A percentile compares a stretch with the other conserved stretches of the same genome.
phyloP scores from a whole-genome alignment of 441 rosid genomes.

The Adansonia grandidieri region DNA sequence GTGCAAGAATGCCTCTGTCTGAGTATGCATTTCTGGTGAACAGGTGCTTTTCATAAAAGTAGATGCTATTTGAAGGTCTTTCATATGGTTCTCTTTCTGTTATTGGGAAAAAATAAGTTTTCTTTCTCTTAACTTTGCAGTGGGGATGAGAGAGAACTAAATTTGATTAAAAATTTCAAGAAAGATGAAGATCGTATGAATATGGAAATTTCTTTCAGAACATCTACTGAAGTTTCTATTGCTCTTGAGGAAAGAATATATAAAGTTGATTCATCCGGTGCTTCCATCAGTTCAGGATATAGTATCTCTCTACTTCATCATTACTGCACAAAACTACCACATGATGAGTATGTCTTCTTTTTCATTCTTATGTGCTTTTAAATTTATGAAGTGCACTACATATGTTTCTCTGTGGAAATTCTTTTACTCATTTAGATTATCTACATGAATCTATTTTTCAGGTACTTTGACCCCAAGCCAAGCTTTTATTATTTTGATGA shows the following conservation, averaged over 20 bases:
- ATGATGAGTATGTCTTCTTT: constrained; percentile 76
- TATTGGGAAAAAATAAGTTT: constrained; percentile 18
- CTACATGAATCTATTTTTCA: constrained; percentile 41
- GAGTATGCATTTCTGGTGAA: constrained; percentile 97
- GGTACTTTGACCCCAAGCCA: constrained; percentile 88
- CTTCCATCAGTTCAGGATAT: constrained; percentile 79
- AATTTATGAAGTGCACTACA: constrained; percentile 21
- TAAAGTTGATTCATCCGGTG: constrained; percentile 79
- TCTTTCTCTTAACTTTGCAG: constrained; percentile 54
- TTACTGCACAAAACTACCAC: constrained; percentile 92
- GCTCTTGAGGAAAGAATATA: constrained; percentile 62
- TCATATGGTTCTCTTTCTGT: constrained; percentile 26
- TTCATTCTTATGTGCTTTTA: constrained; percentile 30
- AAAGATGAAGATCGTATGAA: constrained; percentile 74
- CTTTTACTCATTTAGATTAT: constrained; percentile 6
- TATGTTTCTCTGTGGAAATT: constrained; percentile 19
- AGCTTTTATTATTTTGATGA: constrained; percentile 75
- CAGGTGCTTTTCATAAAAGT: constrained; percentile 54
- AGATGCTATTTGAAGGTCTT: constrained; percentile 26
- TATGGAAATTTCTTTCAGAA: constrained; percentile 70
- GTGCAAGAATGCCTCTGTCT: constrained; percentile 96
- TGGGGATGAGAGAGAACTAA: constrained; percentile 72
- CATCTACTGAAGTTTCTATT: constrained; percentile 58
- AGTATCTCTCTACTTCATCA: constrained; percentile 80
- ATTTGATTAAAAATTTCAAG: constrained; percentile 65